These are phyloP conservation scores for Boeremia lycopersici DNA, from an alignment of 2,329 filamentous ascomycete genomes.

Conservation along the genomic window DNA sequence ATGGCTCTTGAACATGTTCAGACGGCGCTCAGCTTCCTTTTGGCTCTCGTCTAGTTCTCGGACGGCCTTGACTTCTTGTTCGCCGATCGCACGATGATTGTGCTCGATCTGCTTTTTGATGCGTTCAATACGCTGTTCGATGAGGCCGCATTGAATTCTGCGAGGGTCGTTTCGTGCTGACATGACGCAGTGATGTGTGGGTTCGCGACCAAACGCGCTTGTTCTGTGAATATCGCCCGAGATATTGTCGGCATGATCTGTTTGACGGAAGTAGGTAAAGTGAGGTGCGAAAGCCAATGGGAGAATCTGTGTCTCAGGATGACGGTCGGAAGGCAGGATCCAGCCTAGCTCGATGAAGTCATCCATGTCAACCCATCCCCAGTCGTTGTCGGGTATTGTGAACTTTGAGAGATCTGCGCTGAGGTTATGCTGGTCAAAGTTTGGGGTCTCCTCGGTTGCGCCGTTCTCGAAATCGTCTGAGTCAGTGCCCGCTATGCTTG, in stretches of 20 bases:
- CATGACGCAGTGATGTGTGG: conserved; percentile 95
- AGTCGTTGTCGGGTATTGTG: conserved; percentile 92
- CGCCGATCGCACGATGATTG: conserved; percentile 74
- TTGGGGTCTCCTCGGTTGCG: conserved; percentile 66
- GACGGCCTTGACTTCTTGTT: conserved; percentile 71
- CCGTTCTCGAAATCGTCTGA: conserved; percentile 73
- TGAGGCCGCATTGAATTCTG: conserved; percentile 83
- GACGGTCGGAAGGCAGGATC: conserved; percentile 87
- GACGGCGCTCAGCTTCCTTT: conserved; percentile 60
- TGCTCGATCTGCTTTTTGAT: conserved; percentile 77
- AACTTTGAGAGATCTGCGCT: conserved; percentile 77
- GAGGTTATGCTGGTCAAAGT: conserved; percentile 58
- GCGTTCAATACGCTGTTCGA: conserved; percentile 78
- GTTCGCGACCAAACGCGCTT: conserved; percentile 90
- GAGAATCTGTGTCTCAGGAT: conserved; percentile 91
- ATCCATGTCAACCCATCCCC: conserved; percentile 99
- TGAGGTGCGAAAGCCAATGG: conserved; percentile 92
- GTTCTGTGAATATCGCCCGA: conserved; percentile 80
- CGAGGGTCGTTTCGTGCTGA: conserved; percentile 75
- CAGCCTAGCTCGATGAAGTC: conserved; percentile 98
- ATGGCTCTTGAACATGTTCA: conserved; percentile 62
- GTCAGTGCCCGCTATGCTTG: conserved; percentile 81
- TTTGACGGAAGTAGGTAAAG: conserved; percentile 96
- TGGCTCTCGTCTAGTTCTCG: conserved; percentile 61
- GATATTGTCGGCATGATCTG: conserved; percentile 83